Evolutionary conservation across 2,329 filamentous ascomycete species (phyloP).

Genomic region (Xylariaceae sp.): DNA sequence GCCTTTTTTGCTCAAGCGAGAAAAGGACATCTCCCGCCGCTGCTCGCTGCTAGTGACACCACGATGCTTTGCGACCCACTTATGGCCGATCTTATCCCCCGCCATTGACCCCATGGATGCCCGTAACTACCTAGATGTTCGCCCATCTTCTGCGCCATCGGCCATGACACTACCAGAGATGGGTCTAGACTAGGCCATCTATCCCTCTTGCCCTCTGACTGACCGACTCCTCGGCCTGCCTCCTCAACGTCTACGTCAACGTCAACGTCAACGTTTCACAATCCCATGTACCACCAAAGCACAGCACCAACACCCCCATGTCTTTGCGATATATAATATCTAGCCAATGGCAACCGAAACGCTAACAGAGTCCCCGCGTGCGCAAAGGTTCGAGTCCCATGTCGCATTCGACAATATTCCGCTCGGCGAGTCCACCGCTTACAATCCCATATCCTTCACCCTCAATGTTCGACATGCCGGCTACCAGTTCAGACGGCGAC

Average conservation of each 20-base stretch:
- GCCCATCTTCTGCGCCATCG: neutral
- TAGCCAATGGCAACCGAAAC: conserved; percentile 31
- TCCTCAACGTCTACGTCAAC: too few relatives aligned
- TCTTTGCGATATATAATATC: neutral
- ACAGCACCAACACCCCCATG: neutral
- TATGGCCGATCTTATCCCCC: neutral
- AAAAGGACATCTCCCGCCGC: too few relatives aligned
- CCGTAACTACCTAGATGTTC: neutral
- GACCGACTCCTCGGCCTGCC: too few relatives aligned
- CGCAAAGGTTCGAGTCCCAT: conserved; percentile 53
- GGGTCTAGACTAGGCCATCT: neutral
- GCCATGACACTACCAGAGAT: neutral
- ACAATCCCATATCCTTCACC: conserved; percentile 66
- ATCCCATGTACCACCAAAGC: neutral
- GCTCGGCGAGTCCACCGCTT: conserved; percentile 54
- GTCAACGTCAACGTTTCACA: too few relatives aligned
- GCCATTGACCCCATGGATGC: neutral
- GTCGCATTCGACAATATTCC: conserved; percentile 60
- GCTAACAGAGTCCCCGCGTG: conserved; percentile 31
- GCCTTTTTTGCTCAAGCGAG: too few relatives aligned
- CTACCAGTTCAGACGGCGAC: conserved; percentile 75
- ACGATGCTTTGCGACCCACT: too few relatives aligned
- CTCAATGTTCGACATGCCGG: conserved; percentile 82
- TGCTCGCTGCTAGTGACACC: too few relatives aligned
- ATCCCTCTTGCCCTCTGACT: neutral